Evolutionary conservation across 2,329 filamentous ascomycete species (phyloP).

Genomic region (Scopulariopsis brevicaulis): DNA sequence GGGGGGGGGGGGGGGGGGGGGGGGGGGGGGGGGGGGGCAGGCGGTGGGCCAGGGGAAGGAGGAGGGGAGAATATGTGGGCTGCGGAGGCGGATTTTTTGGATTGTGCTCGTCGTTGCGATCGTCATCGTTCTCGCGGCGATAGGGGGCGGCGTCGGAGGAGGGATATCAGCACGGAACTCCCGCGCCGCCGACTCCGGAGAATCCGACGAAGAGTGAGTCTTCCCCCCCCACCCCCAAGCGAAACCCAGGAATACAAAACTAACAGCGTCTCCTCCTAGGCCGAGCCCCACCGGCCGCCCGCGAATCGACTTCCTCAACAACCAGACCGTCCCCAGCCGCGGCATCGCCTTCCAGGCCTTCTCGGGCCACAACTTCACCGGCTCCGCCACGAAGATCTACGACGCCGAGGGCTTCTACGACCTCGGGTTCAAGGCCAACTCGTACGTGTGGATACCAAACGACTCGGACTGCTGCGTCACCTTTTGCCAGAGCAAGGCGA

Average conservation of each 20-base stretch:
- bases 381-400: conserved; percentile 12
- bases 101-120: conserved; percentile 7
- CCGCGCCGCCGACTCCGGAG: neutral
- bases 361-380: conserved; percentile 12
- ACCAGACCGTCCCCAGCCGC: conserved; percentile 8
- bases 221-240: no score
- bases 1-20: neutral
- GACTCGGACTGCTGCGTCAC: conserved; percentile 12
- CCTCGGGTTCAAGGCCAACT: conserved; percentile 9
- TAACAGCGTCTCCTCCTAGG: neutral
- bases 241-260: neutral
- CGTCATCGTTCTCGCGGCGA: conserved; percentile 8
- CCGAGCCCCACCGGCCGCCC: neutral
- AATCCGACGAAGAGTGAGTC: neutral
- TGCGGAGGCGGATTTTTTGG: conserved; percentile 8
- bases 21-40: neutral
- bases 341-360: conserved; percentile 20
- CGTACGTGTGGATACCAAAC: conserved; percentile 12
- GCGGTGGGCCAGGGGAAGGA: neutral
- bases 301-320: conserved; percentile 12
- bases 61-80: conserved; percentile 6
- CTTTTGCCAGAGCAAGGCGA: conserved; percentile 12
- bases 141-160: conserved; percentile 10
- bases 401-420: conserved; percentile 13
- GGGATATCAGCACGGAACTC: neutral